Base-by-base conservation (phyloP, 169 alveolate genomes). In the Plasmodium ovale region DNA sequence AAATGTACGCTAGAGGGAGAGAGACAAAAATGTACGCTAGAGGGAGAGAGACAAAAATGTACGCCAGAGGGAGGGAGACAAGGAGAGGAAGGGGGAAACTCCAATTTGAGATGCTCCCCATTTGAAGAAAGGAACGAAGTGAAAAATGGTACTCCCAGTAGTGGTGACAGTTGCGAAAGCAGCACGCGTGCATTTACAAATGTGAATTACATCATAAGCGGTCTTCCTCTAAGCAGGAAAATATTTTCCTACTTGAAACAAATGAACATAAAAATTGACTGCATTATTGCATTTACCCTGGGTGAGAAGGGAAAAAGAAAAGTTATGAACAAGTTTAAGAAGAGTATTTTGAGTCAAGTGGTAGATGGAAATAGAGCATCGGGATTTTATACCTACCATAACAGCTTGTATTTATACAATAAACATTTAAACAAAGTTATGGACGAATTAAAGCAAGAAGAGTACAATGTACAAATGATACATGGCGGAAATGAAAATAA, bases 201-300 rank as follows among this genome's bases (percentile, higher is more conserved):
- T 62, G 33, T 29, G 3, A 27, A 31, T 62, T 27, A n/a, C 54
- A 54, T 82, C n/a, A 42, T 82, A 31, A 65, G 62, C 42, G 90
- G 90, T 5, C 29, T 82, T 0, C 90, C 90, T 25, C 35, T 82
- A 70, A 47, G 65, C 37, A 65, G 16, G 2, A 82, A 58, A 7
- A 53, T 82, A 9, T 82, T 14, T 42, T 31, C n/a, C 10, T 64
- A 49, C 47, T 69, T 82, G 27, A 64, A 82, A 35, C 47, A 54
- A 31, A 54, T 82, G 71, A 67, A 82, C 27, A 27, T 82, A 23
- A 27, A 65, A 2, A 64, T 82, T 5, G 90, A 64, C 59, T 29
- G 27, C 25, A 27, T 82, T 7, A 44, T 82, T 27, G 59, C 84
- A 0, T 82, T 82, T 82, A 44, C 64, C 10, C 27, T 82, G 47